These are phyloP conservation scores for Cyberlindnera misumaiensis DNA, from an alignment of 805 yeast species.

Conservation along the genomic window DNA sequence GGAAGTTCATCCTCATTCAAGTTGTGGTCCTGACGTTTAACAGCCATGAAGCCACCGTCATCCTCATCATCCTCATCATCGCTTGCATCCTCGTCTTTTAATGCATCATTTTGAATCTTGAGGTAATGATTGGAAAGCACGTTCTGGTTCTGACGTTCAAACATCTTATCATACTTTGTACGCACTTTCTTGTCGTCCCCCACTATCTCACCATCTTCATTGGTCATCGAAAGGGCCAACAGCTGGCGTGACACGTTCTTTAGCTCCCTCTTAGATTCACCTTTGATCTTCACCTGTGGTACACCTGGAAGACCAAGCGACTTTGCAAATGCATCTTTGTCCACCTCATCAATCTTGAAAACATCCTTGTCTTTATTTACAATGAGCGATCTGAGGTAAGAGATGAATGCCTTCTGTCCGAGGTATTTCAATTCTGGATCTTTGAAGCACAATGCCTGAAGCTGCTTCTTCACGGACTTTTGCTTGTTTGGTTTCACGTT, in stretches of 20 bases:
- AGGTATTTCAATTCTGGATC: constrained; percentile 88
- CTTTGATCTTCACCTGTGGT: constrained; percentile 77
- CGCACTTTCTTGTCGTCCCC: constrained; percentile 42
- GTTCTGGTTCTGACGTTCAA: constrained; percentile 88
- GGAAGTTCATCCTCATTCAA: constrained; percentile 60
- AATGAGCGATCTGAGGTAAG: constrained; percentile 79
- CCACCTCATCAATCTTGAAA: constrained; percentile 69
- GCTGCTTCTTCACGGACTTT: constrained; percentile 70
- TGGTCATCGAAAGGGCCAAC: constrained; percentile 44
- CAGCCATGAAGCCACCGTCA: constrained; percentile 72
- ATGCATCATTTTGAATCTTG: constrained; percentile 51
- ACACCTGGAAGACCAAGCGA: constrained; percentile 94
- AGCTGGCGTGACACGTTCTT: constrained; percentile 79
- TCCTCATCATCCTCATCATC: constrained; percentile 39
- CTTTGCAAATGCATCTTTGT: constrained; percentile 77
- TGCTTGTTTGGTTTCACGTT: constrained; percentile 67
- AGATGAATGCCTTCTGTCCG: constrained; percentile 93
- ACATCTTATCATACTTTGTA: constrained; percentile 93
- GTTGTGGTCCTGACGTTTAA: constrained; percentile 73
- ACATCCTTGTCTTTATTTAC: constrained; percentile 84
- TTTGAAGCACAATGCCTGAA: constrained; percentile 86
- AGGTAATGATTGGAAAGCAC: constrained; percentile 85
- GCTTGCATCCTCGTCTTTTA: constrained; percentile 22
- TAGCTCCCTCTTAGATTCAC: constrained; percentile 50
- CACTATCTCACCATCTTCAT: constrained; percentile 59